Evolutionary conservation across 495 filamentous ascomycete genomes (phyloP), one percentile per base, ranked within the genome.

Genomic region (Choiromyces venosus): DNA sequence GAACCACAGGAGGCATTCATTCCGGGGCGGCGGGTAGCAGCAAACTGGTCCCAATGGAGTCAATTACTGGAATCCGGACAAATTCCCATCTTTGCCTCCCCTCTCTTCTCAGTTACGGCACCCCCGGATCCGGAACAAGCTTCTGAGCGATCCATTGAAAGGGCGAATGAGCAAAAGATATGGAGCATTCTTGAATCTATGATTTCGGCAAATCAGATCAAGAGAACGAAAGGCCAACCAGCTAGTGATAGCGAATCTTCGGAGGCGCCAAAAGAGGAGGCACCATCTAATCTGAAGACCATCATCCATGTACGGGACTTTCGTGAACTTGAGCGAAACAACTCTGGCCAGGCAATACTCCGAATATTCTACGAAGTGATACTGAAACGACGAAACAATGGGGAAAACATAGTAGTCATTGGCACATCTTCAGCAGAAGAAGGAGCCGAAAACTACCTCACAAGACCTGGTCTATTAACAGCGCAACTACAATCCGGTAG

Each of bases 291-390:
- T 65, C 29, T 33, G 68, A 73, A 71, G 42, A 80, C 85, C n/a
- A 92, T 97, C 72, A 83, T 99, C 12, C 90, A 93, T 67, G 82
- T 98, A 14, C 88, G 90, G 76, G 93, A 97, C 79, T 93, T 92
- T 78, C 87, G 88, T 37, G 91, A 95, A 64, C 84, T 97, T 18
- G 87, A 86, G 75, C 83, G 84, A 69, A 89, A 91, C 1, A 79
- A 84, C 12, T 86, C 89, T 29, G 90, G 92, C n/a, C 80, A 86
- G 0, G 85, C 84, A 38, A 84, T 95, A 35, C 80, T 97, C 6
- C 80, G 78, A 36, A 87, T 88, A 65, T 82, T 99, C 12, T 88
- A 90, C 65, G 86, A 88, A 72, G 84, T 89, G n/a, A 88, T 96
- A 37, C 86, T 91, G 73, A 87, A 87, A 70, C 85, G 89, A 66